Base-by-base conservation (phyloP, 2,329 filamentous ascomycete species). In the Beauveria rudraprayagi region DNA sequence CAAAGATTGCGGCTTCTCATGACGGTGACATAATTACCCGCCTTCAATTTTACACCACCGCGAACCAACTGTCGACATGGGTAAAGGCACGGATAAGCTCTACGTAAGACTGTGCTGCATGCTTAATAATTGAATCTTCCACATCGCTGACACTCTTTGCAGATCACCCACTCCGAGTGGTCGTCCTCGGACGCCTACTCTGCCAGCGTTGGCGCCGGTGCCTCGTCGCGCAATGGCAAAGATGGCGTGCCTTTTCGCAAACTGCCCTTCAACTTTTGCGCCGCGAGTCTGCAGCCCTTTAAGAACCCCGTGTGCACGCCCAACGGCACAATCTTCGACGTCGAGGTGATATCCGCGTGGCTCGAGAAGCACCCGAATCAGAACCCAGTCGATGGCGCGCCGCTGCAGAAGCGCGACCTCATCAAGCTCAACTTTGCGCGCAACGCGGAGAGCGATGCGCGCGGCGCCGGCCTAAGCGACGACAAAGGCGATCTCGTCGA, bases 141-240 rank as follows among this genome's bases (percentile, higher is more conserved):
- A 48, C 17, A 9, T 22, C 17, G 22, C 60, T 61, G 11, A 61
- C 56, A 50, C 58, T 43, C 16, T 19, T 17, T 26, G 1, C 60
- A 78, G 73, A 99, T 99, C 70, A 99, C 94, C 60, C 95, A 99
- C 77, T 95, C 91, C 46, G 94, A 99, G 80, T 99, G 94, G 94
- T 88, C 91, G 8, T 96, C 92, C 6, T 86, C 88, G 53, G 92
- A 97, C 74, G 87, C 91, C 62, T 97, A 90, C 76, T 89, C 90
- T 37, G 91, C 92, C 66, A 92, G 87, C 71, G 87, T 83, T 30
- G 89, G 89, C 67, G 81, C 87, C 61, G 86, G 85, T 67, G 84
- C 88, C 61, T 73, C 82, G 71, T 74, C 81, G 73, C 73, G 81
- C 53, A 75, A 75, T 24, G 83, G 84, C 65, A 67, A 66, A 52